Conservation (phyloP, 495 filamentous ascomycete species). For the Pyronema domesticum region DNA sequence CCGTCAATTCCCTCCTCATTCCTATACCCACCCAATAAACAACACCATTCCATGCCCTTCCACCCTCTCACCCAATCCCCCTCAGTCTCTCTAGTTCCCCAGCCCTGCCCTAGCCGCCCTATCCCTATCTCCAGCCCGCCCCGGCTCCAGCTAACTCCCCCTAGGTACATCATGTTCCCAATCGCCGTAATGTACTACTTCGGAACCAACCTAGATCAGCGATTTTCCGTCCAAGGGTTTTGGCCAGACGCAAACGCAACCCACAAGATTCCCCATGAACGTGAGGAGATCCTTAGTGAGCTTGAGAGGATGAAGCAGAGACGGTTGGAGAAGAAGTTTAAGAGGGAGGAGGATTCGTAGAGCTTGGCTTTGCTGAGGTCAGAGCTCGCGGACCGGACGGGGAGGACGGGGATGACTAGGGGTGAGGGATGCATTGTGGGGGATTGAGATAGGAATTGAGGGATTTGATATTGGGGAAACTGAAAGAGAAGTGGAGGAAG, state of each 20-base stretch:
- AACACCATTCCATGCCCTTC: neutral
- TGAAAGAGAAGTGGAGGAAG: too few species aligned
- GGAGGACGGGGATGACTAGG: too few species aligned
- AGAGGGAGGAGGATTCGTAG: conserved; percentile 16
- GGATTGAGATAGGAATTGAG: too few species aligned
- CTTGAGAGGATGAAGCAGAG: conserved; percentile 49
- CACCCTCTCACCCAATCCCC: too few species aligned
- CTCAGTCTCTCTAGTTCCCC: too few species aligned
- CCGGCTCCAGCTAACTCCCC: neutral
- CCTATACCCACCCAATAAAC: neutral
- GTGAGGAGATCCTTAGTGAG: conserved; percentile 69
- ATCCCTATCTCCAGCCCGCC: too few species aligned
- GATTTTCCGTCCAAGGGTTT: conserved; percentile 76
- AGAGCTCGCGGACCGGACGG: too few species aligned
- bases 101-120: neutral
- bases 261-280: conserved; percentile 74
- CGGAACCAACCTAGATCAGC: conserved; percentile 88
- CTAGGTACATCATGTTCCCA: conserved; percentile 90
- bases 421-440: too few species aligned
- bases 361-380: too few species aligned
- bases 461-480: too few species aligned
- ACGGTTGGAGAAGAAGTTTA: conserved; percentile 38
- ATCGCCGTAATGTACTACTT: conserved; percentile 99
- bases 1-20: neutral
- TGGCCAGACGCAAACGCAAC: conserved; percentile 79